phyloP scores from a whole-genome alignment of 2,329 filamentous ascomycete species.

The Clonostachys rhizophaga region DNA sequence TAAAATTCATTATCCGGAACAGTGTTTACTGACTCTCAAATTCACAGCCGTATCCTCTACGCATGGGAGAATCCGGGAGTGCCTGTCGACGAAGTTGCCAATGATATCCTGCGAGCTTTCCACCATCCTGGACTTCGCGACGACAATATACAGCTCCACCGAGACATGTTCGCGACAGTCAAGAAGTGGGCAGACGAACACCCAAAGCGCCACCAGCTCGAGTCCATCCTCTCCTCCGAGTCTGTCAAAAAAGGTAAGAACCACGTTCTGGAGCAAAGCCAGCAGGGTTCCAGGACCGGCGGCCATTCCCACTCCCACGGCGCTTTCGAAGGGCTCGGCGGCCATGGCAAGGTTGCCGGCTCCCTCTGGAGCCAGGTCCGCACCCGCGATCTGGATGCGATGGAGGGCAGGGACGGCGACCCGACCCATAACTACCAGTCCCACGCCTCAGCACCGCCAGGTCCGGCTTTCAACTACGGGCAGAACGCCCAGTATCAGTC shows the following conservation, averaged over 20 bases:
- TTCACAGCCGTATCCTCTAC: constrained; percentile 67
- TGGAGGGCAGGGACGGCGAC: constrained; percentile 42
- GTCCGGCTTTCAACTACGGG: constrained; percentile 33
- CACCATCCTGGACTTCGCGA: constrained; percentile 86
- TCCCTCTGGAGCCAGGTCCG: constrained; percentile 59
- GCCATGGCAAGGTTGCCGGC: constrained; percentile 53
- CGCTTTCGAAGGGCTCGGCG: constrained; percentile 29
- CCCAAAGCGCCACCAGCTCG: constrained; percentile 62
- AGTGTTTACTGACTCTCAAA: neutral
- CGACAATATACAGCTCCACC: constrained; percentile 72
- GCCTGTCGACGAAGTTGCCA: constrained; percentile 75
- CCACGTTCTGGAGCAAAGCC: constrained; percentile 48
- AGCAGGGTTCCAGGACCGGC: constrained; percentile 18
- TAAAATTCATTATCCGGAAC: neutral
- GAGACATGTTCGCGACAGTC: constrained; percentile 84
- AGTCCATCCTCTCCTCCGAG: constrained; percentile 74
- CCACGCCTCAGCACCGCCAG: constrained; percentile 27
- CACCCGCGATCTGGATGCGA: constrained; percentile 50
- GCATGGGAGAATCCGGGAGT: constrained; percentile 89
- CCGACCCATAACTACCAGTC: constrained; percentile 28
- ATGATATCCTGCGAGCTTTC: constrained; percentile 78
- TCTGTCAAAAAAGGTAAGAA: constrained; percentile 82
- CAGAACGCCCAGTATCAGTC: constrained; percentile 22
- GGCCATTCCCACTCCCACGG: constrained; percentile 34
- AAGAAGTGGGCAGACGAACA: constrained; percentile 73